Base-by-base conservation (phyloP, 768 basidiomycete species). In the Crepidotus variabilis region DNA sequence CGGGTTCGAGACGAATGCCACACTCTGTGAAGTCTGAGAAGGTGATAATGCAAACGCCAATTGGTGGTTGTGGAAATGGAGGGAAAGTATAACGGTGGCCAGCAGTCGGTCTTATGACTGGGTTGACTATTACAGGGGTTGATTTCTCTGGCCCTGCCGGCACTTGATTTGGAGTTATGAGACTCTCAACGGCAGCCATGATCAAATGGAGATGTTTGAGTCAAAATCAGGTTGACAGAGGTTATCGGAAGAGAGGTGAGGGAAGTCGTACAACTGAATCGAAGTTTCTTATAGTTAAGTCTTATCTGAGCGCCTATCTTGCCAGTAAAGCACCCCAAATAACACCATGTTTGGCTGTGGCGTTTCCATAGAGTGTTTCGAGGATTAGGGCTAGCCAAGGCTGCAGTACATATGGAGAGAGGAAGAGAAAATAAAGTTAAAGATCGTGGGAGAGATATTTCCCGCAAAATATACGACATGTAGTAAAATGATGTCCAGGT, bases 41-140 rank as follows among this genome's bases (percentile, higher is more conserved):
- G 0, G 78, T 71, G 34, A 74, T 64, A 57, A 83, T 71, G 24
- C 57, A 57, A 18, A 76, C 73, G 16, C 76, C 80, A 5, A 64
- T 61, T 0, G 80, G 79, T 0, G 60, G 47, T 1, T 46, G 13
- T 6, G 82, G 82, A 60, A 82, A 84, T 0, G 82, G 81, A 1
- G 81, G 81, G 55, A 81, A 82, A 1, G 59, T 69, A 32, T 75
- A 55, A 24, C 45, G 33, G 47, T 55, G 49, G 32, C 36, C 10
- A 24, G 18, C 11, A 2, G 46, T 23, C 10, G 52, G 35, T 46
- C 46, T 39, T n/a, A 22, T 53, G 39, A 20, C 28, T 28, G 28
- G 8, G 18, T 22, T 46, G 47, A 16, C 47, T 22, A 11, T 21
- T 7, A 33, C 33, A 21, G 9, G 20, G n/a, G 28, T 16, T n/a